phyloP scores from a whole-genome alignment of 257 asterid genomes.

The Nemophila menziesii region DNA sequence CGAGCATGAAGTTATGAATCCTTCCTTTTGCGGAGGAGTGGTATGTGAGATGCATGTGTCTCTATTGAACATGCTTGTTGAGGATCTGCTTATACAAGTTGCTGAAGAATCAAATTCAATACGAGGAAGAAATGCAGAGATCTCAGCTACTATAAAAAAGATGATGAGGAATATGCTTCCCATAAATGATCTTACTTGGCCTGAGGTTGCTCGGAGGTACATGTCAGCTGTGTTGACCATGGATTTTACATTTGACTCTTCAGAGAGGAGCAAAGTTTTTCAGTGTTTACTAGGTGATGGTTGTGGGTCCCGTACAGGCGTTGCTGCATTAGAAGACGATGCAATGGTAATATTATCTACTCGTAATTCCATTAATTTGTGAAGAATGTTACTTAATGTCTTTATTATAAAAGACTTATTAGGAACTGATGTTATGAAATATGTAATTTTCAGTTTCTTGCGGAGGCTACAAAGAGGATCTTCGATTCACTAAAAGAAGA shows the following conservation, averaged over 20 bases:
- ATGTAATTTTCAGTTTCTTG: slow-evolving; percentile 63
- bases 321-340: slow-evolving; percentile 85
- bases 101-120: slow-evolving; percentile 64
- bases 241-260: slow-evolving; percentile 79
- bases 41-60: slow-evolving; percentile 37
- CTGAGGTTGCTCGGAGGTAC: slow-evolving; percentile 83
- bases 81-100: slow-evolving; percentile 72
- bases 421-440: slow-evolving; percentile 7
- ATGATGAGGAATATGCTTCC: slow-evolving; percentile 62
- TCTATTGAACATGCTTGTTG: slow-evolving; percentile 54
- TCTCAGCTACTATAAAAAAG: slow-evolving; percentile 51
- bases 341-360: slow-evolving; percentile 71
- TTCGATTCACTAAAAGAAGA: slow-evolving; percentile 62
- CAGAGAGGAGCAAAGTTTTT: slow-evolving; percentile 82
- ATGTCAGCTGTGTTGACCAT: slow-evolving; percentile 60
- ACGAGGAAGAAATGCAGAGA: slow-evolving; percentile 74
- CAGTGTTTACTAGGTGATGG: slow-evolving; percentile 92
- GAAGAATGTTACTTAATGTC: too few species aligned
- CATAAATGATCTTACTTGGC: slow-evolving; percentile 88
- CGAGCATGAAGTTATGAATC: slow-evolving; percentile 59
- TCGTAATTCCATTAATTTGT: too few species aligned
- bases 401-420: neutral
- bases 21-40: slow-evolving; percentile 34
- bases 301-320: slow-evolving; percentile 79
- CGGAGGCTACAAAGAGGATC: slow-evolving; percentile 67